These are phyloP conservation scores for Margaritispora aquatica DNA, from an alignment of 495 filamentous ascomycete species.

Conservation along the genomic window DNA sequence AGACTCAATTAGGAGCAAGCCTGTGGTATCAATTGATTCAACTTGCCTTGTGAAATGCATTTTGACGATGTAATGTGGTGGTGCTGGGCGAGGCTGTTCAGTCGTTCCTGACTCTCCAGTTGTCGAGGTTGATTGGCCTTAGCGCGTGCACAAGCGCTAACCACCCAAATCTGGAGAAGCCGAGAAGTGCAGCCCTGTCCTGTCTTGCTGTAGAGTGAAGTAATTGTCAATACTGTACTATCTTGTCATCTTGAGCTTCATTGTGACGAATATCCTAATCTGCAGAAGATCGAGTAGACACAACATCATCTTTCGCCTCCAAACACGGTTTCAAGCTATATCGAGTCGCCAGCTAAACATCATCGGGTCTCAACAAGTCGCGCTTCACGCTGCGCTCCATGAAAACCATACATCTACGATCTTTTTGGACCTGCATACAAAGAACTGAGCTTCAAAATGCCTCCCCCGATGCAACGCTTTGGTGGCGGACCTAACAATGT, in stretches of 20 bases:
- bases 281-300: too few species aligned
- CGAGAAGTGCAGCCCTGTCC: constrained; percentile 10
- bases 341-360: neutral
- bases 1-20: neutral
- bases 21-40: neutral
- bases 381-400: constrained; percentile 22
- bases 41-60: constrained; percentile 20
- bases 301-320: too few species aligned
- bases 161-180: constrained; percentile 10
- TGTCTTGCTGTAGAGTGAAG: neutral
- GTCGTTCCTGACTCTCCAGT: neutral
- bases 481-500: constrained; percentile 30
- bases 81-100: constrained; percentile 14
- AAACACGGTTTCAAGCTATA: too few species aligned
- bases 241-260: neutral
- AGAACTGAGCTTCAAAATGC: constrained; percentile 33
- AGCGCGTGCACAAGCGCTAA: constrained; percentile 7
- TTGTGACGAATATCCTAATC: neutral
- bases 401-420: constrained; percentile 22
- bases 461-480: constrained; percentile 48
- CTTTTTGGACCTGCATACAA: constrained; percentile 20
- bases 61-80: constrained; percentile 11
- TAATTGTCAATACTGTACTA: too few species aligned
- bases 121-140: constrained; percentile 9
- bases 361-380: constrained; percentile 1